Conservation (phyloP, 345 rosid species). For the Viola odorata region DNA sequence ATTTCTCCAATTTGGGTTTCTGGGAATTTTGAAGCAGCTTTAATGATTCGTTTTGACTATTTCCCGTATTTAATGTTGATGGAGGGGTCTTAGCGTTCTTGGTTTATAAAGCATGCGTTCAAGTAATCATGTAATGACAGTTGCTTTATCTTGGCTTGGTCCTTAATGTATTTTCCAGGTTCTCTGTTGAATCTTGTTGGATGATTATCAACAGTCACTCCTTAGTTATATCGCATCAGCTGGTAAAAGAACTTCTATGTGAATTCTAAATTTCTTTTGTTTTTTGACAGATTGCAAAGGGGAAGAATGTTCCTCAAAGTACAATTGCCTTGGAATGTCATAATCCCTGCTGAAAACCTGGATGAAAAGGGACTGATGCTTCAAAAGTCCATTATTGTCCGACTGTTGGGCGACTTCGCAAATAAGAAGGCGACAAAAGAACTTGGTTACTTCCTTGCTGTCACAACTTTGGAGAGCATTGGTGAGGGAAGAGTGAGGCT, state of each 20-base stretch:
- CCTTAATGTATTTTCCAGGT: too few species aligned
- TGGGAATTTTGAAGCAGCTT: too few species aligned
- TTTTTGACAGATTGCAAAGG: constrained; percentile 10
- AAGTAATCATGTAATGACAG: too few species aligned
- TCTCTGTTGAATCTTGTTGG: too few species aligned
- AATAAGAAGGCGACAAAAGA: constrained; percentile 62
- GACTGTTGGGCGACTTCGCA: constrained; percentile 58
- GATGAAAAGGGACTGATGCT: constrained; percentile 67
- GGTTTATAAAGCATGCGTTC: too few species aligned
- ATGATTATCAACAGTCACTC: too few species aligned
- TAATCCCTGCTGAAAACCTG: constrained; percentile 60
- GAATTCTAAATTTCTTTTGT: not conserved
- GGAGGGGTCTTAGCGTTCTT: too few species aligned
- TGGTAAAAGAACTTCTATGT: not conserved
- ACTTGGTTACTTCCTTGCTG: constrained; percentile 57
- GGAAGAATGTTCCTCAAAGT: constrained; percentile 65
- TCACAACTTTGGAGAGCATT: constrained; percentile 49
- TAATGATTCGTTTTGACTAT: too few species aligned
- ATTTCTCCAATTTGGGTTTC: too few species aligned
- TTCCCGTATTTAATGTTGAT: too few species aligned
- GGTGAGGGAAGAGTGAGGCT: constrained; percentile 78
- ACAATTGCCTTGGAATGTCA: constrained; percentile 69
- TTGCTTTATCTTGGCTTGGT: too few species aligned
- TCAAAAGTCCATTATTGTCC: constrained; percentile 52
- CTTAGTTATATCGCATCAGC: too few species aligned